These are phyloP conservation scores for Brassica hybrid DNA, from an alignment of 441 rosid species.

Conservation along the genomic window DNA sequence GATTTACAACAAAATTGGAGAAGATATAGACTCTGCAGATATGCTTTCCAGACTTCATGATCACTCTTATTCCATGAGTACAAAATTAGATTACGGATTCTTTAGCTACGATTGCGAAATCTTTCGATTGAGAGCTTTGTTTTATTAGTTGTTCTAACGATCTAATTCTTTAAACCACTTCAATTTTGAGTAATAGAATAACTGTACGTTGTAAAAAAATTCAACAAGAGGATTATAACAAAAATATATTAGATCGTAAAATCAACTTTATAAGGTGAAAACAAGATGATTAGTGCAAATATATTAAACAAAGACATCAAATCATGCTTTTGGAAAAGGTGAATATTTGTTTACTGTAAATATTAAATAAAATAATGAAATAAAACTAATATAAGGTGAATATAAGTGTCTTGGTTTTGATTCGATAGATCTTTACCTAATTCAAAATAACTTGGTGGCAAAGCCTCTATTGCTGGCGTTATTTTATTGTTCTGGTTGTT, in stretches of 20 bases:
- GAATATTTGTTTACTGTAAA: constrained; percentile 29
- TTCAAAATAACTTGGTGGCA: constrained; percentile 23
- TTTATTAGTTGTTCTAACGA: too few species aligned
- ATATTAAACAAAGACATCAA: constrained; percentile 29
- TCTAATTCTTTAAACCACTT: too few species aligned
- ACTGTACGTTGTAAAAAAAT: too few species aligned
- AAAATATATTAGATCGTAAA: not conserved
- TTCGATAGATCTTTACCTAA: constrained; percentile 34
- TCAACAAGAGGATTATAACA: not conserved
- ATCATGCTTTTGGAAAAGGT: constrained; percentile 40
- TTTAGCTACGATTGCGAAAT: too few species aligned
- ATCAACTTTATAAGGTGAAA: not conserved
- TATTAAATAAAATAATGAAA: not conserved
- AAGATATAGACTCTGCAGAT: too few species aligned
- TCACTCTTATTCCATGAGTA: too few species aligned
- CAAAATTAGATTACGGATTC: too few species aligned
- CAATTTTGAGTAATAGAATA: too few species aligned
- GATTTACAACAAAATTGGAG: too few species aligned
- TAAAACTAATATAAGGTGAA: constrained; percentile 18
- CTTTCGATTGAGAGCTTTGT: too few species aligned
- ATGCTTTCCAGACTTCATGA: too few species aligned
- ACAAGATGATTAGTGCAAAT: constrained; percentile 22
- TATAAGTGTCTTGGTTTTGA: constrained; percentile 30
- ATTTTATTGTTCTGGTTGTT: constrained; percentile 1
- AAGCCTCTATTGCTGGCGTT: constrained; percentile 23